Percentiles rank a stretch among this genome's conserved stretches.
phyloP scores from a whole-genome alignment of 371 early-diverging fungal genomes.

The Catenaria anguillulae region DNA sequence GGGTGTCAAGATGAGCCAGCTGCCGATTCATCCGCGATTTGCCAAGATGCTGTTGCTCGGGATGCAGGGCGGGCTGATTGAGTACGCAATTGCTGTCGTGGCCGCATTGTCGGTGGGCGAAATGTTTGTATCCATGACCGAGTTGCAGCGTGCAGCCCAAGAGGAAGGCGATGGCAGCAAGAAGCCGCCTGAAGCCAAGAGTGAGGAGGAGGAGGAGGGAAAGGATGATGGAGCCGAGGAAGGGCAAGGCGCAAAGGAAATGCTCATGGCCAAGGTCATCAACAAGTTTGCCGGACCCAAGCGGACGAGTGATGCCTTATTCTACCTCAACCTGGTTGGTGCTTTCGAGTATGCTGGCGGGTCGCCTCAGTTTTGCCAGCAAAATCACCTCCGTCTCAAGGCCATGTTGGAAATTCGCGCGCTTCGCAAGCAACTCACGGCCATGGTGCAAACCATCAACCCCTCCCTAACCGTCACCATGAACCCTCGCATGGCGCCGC shows the following conservation, averaged over 20 bases:
- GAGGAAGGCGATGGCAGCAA: constrained; percentile 17
- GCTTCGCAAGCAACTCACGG: constrained; percentile 69
- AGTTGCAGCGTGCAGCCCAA: not conserved
- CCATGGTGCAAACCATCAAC: constrained; percentile 52
- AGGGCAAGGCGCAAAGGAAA: not conserved
- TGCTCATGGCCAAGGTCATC: not conserved
- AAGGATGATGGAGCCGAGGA: constrained; percentile 10
- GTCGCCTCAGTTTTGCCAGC: constrained; percentile 50
- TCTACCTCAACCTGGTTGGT: constrained; percentile 66
- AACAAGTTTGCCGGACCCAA: constrained; percentile 14
- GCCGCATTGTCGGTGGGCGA: constrained; percentile 85
- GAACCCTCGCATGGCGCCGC: constrained; percentile 58
- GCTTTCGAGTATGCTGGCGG: constrained; percentile 74
- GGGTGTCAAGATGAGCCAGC: constrained; percentile 75
- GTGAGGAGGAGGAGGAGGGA: constrained; percentile 17
- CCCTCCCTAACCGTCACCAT: constrained; percentile 35
- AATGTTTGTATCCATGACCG: constrained; percentile 38
- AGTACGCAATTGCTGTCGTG: constrained; percentile 76
- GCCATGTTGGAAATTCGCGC: constrained; percentile 86
- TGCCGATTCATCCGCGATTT: constrained; percentile 89
- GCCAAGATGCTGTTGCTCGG: constrained; percentile 88
- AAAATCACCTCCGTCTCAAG: constrained; percentile 71
- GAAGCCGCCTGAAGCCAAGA: constrained; percentile 12
- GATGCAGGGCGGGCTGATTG: constrained; percentile 60
- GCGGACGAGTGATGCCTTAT: constrained; percentile 67